A percentile compares a stretch with the other conserved stretches of the same genome.
Conservation (phyloP, 2,329 filamentous ascomycete species). For the Alternaria conjuncta region DNA sequence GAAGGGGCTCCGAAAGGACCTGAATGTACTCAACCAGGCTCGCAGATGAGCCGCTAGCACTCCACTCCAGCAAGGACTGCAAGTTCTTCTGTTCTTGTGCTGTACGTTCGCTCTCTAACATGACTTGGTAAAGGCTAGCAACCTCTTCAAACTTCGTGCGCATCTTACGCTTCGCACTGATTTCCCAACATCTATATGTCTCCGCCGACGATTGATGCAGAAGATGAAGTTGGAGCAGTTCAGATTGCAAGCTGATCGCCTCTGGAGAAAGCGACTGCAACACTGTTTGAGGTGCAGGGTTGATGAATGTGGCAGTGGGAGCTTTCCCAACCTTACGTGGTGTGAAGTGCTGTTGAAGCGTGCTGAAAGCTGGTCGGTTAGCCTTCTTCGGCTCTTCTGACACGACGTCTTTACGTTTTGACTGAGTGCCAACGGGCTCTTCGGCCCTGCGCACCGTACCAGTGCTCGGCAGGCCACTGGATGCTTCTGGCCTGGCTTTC, state of each 20-base stretch:
- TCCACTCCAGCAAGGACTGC: slow-evolving; percentile 45
- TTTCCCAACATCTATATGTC: slow-evolving; percentile 39
- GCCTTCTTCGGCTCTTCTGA: slow-evolving; percentile 34
- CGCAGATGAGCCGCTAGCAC: slow-evolving; percentile 28
- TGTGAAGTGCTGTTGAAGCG: slow-evolving; percentile 50
- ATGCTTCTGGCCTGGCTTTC: slow-evolving; percentile 23
- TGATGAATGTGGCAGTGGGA: slow-evolving; percentile 44
- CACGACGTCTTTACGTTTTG: slow-evolving; percentile 22
- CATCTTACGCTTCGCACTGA: slow-evolving; percentile 39
- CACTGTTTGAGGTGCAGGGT: slow-evolving; percentile 33
- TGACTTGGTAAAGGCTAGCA: slow-evolving; percentile 40
- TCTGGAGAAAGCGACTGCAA: slow-evolving; percentile 36
- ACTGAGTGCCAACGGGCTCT: slow-evolving; percentile 14
- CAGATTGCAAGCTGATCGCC: slow-evolving; percentile 42
- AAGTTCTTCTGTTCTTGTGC: slow-evolving; percentile 47
- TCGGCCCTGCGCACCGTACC: slow-evolving; percentile 16
- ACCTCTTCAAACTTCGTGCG: slow-evolving; percentile 47
- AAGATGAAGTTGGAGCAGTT: slow-evolving; percentile 48
- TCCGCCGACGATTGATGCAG: slow-evolving; percentile 38
- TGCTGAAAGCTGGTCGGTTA: slow-evolving; percentile 45
- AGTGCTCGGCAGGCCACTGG: slow-evolving; percentile 12
- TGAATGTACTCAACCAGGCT: slow-evolving; percentile 46
- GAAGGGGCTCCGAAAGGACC: slow-evolving; percentile 43
- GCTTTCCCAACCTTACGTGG: slow-evolving; percentile 46
- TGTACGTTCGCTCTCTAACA: slow-evolving; percentile 46